These are phyloP conservation scores for Gossypium rotundifolium DNA, from an alignment of 345 rosid genomes.

Conservation along the genomic window DNA sequence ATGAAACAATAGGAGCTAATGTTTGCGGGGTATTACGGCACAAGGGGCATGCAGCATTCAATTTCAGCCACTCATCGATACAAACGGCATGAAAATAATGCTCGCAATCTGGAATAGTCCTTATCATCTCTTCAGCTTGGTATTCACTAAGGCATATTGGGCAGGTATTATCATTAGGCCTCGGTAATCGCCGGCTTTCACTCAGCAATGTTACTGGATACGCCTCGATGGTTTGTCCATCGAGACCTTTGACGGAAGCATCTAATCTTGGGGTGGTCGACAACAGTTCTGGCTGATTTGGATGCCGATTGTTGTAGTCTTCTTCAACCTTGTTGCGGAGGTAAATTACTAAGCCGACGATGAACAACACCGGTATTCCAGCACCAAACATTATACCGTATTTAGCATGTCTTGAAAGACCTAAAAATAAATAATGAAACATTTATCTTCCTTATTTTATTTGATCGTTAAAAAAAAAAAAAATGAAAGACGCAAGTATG, in stretches of 20 bases:
- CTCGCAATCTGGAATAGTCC: constrained; percentile 14
- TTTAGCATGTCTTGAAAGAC: constrained; percentile 2
- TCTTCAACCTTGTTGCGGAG: neutral
- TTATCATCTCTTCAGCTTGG: constrained; percentile 4
- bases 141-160: constrained; percentile 10
- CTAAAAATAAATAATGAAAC: neutral
- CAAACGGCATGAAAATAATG: constrained; percentile 16
- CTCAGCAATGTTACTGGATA: constrained; percentile 1
- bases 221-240: constrained; percentile 3
- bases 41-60: constrained; percentile 13
- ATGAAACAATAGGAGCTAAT: neutral
- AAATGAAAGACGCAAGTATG: neutral
- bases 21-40: neutral
- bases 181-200: constrained; percentile 9
- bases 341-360: neutral
- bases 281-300: neutral
- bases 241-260: constrained; percentile 2
- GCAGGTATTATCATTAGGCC: constrained; percentile 4
- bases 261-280: neutral
- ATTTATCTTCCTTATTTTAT: neutral
- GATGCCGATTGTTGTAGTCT: neutral
- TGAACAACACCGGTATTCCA: neutral
- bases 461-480: neutral
- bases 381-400: constrained; percentile 10
- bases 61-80: constrained; percentile 11